phyloP scores from a whole-genome alignment of 768 basidiomycete genomes.

The Suillus placidus region DNA sequence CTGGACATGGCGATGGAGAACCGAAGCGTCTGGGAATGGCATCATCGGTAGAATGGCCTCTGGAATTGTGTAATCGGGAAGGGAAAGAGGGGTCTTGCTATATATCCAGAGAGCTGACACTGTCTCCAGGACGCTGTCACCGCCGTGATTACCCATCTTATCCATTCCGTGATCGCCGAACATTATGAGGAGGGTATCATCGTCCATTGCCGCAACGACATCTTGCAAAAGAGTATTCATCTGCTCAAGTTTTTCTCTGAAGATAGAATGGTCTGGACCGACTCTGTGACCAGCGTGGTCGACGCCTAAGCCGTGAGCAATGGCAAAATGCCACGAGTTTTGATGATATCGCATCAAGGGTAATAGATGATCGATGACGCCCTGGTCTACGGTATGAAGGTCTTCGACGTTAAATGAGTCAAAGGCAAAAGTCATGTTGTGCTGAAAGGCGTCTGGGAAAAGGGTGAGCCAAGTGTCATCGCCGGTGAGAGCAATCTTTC shows the following conservation, averaged over 20 bases:
- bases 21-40: slow-evolving; percentile 59
- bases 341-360: slow-evolving; percentile 61
- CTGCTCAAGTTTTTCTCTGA: slow-evolving; percentile 82
- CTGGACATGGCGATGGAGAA: slow-evolving; percentile 66
- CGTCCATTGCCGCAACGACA: slow-evolving; percentile 73
- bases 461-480: slow-evolving; percentile 96
- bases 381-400: slow-evolving; percentile 91
- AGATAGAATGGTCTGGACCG: slow-evolving; percentile 83
- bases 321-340: slow-evolving; percentile 76
- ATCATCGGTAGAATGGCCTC: slow-evolving; percentile 53
- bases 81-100: slow-evolving; percentile 69
- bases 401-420: slow-evolving; percentile 99
- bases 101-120: slow-evolving; percentile 91
- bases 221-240: slow-evolving; percentile 79
- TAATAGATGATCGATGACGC: slow-evolving; percentile 82
- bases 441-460: slow-evolving; percentile 75
- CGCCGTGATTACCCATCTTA: slow-evolving; percentile 90
- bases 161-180: slow-evolving; percentile 99
- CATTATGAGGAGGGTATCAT: slow-evolving; percentile 87
- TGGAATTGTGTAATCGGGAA: no score
- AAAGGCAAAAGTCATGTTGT: slow-evolving; percentile 79
- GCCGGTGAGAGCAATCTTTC: slow-evolving; percentile 85
- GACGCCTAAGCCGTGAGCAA: slow-evolving; percentile 93
- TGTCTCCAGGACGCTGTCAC: slow-evolving; percentile 84
- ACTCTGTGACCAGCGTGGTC: slow-evolving; percentile 96